Base-by-base conservation (phyloP, 306 rosid species). In the Abrus precatorius region DNA sequence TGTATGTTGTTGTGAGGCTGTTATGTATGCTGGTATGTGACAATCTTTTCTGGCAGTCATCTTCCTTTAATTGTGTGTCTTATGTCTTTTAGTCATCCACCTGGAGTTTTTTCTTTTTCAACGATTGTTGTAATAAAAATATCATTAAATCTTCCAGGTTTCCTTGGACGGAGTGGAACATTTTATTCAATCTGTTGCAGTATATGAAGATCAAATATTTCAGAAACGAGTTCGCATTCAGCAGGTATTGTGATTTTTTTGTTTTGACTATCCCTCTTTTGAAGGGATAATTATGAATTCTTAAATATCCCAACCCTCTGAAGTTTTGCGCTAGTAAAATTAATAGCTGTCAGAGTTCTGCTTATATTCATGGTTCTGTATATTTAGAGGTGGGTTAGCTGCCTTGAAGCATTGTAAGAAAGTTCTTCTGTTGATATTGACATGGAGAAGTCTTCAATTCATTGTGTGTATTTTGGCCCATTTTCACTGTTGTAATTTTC, bases 211-310 rank as follows among this genome's bases (percentile, higher is more conserved):
- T 59, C 98, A 93, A 84, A 95, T 95, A 61, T 95, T 95, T 86
- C 98, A 91, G 85, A 95, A 95, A 81, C 91, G 99, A 82, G 86
- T 81, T 82, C 89, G 99, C 77, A 88, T 93, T 78, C 99, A 93
- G 89, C 96, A 86, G 99, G 99, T 95, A 76, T 73, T 64, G 34
- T 62, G 66, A 75, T 54, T 79, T 72, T 77, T 49, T 9, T 63
- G 50, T 68, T 44, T 63, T 54, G 56, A 56, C 9, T 9, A 33
- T 36, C 45, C 69, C n/a, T 32, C n/a, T 79, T 57, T 55, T 14
- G 69, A 54, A 55, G 38, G 60, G 64, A 20, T 82, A 6, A 20
- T 63, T 36, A 75, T 27, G 28, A 36, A 59, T 70, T 62, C 12
- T 41, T 62, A 55, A 30, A 64, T 62, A 43, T 52, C 61, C 50